Percentiles rank a stretch among this genome's conserved stretches.
phyloP scores from a whole-genome alignment of 2,329 filamentous ascomycete genomes.

The Penicillium sp. region DNA sequence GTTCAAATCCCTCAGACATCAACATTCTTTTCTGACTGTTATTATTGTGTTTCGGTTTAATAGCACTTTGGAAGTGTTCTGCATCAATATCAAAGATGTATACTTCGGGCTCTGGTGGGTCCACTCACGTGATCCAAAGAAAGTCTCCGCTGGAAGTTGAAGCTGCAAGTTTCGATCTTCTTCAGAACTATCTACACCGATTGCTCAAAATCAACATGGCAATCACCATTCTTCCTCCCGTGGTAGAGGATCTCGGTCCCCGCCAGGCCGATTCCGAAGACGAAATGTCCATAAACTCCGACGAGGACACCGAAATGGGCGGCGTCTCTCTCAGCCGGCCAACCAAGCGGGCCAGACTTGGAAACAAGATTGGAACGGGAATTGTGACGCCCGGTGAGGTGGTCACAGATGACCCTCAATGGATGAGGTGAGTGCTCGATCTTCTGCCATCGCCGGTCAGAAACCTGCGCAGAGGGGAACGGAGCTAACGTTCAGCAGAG shows the following conservation, averaged over 20 bases:
- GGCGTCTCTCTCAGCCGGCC: conserved; percentile 28
- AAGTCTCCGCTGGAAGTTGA: conserved; percentile 13
- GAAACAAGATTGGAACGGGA: conserved; percentile 32
- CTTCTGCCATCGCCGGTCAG: not conserved
- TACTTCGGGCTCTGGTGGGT: not conserved
- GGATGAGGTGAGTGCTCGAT: conserved; percentile 63
- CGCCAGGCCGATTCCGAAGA: conserved; percentile 46
- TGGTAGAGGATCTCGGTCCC: conserved; percentile 34
- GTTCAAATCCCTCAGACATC: too few relatives aligned
- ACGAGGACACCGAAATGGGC: conserved; percentile 39
- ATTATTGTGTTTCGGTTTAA: too few relatives aligned
- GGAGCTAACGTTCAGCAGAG: conserved; percentile 51
- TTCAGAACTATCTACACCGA: conserved; percentile 1
- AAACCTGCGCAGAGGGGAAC: not conserved
- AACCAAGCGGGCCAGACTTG: conserved; percentile 38
- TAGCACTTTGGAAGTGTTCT: not conserved
- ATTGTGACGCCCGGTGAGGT: conserved; percentile 87
- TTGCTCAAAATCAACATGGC: conserved; percentile 46
- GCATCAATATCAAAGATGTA: not conserved
- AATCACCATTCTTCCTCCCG: conserved; percentile 58
- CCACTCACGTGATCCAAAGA: conserved; percentile 15
- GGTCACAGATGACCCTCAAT: conserved; percentile 89
- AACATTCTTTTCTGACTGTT: too few relatives aligned
- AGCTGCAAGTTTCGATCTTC: conserved; percentile 3
- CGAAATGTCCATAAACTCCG: conserved; percentile 50